phyloP scores from a whole-genome alignment of 192 early-diverging fungal genomes.

The Umbelopsis ramanniana region DNA sequence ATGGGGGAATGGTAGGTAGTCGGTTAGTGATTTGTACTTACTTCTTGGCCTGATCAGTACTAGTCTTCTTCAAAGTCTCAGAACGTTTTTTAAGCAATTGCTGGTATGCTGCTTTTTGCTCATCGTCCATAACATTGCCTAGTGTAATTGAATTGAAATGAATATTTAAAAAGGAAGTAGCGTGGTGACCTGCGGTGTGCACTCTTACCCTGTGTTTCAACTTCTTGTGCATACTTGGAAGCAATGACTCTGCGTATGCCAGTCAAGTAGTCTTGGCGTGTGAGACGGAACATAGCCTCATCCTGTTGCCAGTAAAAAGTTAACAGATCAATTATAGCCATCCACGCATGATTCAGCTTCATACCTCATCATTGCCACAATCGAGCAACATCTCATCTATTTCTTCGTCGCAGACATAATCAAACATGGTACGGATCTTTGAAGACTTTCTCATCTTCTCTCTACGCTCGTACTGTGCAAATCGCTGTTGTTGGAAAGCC shows the following conservation, averaged over 20 bases:
- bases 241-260: slow-evolving; percentile 74
- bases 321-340: not conserved
- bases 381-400: slow-evolving; percentile 83
- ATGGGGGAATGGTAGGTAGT: not conserved
- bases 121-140: slow-evolving; percentile 69
- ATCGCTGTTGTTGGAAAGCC: slow-evolving; percentile 88
- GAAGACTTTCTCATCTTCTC: slow-evolving; percentile 79
- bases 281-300: slow-evolving; percentile 85
- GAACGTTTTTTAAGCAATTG: slow-evolving; percentile 85
- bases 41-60: slow-evolving; percentile 76
- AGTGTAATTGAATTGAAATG: too few relatives aligned
- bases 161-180: too few relatives aligned
- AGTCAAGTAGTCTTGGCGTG: slow-evolving; percentile 72
- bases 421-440: slow-evolving; percentile 79
- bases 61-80: slow-evolving; percentile 79
- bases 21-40: slow-evolving; percentile 30
- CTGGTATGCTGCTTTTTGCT: slow-evolving; percentile 87
- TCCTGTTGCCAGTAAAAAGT: slow-evolving; percentile 52
- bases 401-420: slow-evolving; percentile 82
- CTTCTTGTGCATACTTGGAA: slow-evolving; percentile 58
- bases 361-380: slow-evolving; percentile 80
- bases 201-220: slow-evolving; percentile 45
- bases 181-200: not conserved
- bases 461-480: slow-evolving; percentile 83
- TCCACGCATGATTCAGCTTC: not conserved